A percentile compares a stretch with the other conserved stretches of the same genome.
Evolutionary conservation across 164 flowering plant species (phyloP).

Genomic region (Sextonia rubra): DNA sequence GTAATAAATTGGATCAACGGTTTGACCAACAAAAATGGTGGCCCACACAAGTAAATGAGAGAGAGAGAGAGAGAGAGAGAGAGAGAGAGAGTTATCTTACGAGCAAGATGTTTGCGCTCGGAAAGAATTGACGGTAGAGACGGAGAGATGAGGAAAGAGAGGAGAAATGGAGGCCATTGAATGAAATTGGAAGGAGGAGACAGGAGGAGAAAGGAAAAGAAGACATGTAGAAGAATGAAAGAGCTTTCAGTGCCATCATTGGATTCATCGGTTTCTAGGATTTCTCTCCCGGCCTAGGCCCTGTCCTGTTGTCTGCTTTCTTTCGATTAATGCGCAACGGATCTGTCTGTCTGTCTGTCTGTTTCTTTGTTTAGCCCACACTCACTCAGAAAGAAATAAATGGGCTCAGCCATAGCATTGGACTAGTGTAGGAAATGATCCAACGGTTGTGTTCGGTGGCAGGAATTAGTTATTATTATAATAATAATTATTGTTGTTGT

Average conservation of each 20-base stretch:
- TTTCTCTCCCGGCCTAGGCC: constrained; percentile 9
- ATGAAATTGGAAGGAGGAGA: neutral
- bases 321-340: too few relatives aligned
- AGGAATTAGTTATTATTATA: too few relatives aligned
- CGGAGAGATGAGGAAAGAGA: neutral
- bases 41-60: neutral
- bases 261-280: neutral
- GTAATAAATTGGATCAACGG: neutral
- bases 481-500: too few relatives aligned
- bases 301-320: neutral
- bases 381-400: too few relatives aligned
- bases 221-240: neutral
- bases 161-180: neutral
- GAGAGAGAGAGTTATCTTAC: constrained; percentile 2
- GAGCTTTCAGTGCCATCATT: neutral
- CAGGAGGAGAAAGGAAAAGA: neutral
- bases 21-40: neutral
- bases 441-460: too few relatives aligned
- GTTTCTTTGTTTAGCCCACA: too few relatives aligned
- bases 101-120: neutral
- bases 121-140: neutral
- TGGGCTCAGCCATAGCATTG: too few relatives aligned
- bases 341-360: too few relatives aligned
- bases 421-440: too few relatives aligned
- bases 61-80: constrained; percentile 5